Percentiles rank a stretch among this genome's conserved stretches.
phyloP scores from a whole-genome alignment of 805 yeast genomes.

The Candida railenensis region DNA sequence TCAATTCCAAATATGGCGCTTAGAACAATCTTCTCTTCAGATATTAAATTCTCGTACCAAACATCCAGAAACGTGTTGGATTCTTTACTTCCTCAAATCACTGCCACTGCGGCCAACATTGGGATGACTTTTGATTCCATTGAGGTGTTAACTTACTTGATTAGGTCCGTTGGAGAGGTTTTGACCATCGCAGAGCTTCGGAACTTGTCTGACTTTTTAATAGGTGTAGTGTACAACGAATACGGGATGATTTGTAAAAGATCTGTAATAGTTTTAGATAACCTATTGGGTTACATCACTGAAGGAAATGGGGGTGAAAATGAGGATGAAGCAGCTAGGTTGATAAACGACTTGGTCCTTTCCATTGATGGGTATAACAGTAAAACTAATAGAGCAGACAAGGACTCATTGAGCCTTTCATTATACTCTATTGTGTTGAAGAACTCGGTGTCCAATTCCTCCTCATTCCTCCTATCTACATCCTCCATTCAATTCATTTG shows the following conservation, averaged over 20 bases:
- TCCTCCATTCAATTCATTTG: constrained; percentile 13
- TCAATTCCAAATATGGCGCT: constrained; percentile 55
- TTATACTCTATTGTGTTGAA: constrained; percentile 10
- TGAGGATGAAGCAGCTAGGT: background rate
- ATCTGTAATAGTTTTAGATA: constrained; percentile 48
- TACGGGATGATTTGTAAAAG: constrained; percentile 49
- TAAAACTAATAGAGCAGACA: background rate
- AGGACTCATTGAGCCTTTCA: constrained; percentile 5
- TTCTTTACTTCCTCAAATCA: constrained; percentile 37
- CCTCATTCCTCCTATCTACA: background rate
- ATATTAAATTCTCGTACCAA: constrained; percentile 22
- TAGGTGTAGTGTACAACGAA: constrained; percentile 37
- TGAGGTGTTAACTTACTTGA: constrained; percentile 59
- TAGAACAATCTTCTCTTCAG: constrained; percentile 38
- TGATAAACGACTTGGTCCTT: constrained; percentile 1
- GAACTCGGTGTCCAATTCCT: constrained; percentile 4
- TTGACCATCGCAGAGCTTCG: constrained; percentile 36
- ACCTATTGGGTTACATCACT: constrained; percentile 25
- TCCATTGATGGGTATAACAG: background rate
- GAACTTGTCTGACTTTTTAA: constrained; percentile 24
- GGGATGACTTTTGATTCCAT: constrained; percentile 51
- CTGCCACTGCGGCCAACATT: constrained; percentile 15
- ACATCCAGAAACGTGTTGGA: constrained; percentile 32
- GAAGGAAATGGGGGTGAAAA: background rate
- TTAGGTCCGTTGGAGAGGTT: constrained; percentile 47